A percentile compares a stretch with the other conserved stretches of the same genome.
phyloP scores from a whole-genome alignment of 352 stramenopile species.

The Globisporangium perplexum region DNA sequence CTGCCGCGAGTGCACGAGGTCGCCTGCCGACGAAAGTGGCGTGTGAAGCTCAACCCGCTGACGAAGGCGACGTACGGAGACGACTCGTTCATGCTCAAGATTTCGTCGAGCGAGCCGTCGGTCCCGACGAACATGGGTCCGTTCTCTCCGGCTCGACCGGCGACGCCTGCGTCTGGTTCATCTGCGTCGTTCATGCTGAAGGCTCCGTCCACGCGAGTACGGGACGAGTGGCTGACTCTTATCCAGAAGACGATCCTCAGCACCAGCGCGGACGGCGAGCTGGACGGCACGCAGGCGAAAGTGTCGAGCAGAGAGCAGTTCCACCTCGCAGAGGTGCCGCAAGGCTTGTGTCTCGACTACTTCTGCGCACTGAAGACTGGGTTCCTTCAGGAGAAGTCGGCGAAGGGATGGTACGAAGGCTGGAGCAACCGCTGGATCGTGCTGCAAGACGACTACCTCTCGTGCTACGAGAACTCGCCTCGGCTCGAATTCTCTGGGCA shows the following conservation, averaged over 20 bases:
- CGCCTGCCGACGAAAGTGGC: slow-evolving; percentile 66
- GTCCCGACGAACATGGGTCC: slow-evolving; percentile 10
- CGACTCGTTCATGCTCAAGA: slow-evolving; percentile 77
- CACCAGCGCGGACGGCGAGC: slow-evolving; percentile 9
- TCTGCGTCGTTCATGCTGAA: slow-evolving; percentile 50
- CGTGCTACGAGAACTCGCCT: slow-evolving; percentile 78
- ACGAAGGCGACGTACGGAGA: slow-evolving; percentile 67
- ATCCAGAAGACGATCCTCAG: slow-evolving; percentile 39
- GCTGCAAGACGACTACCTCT: slow-evolving; percentile 65
- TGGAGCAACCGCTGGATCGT: slow-evolving; percentile 81
- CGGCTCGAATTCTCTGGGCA: slow-evolving; percentile 67
- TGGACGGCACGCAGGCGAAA: not conserved
- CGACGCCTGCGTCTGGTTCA: slow-evolving; percentile 14
- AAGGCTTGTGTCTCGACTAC: slow-evolving; percentile 65
- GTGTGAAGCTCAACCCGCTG: slow-evolving; percentile 38
- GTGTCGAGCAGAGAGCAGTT: slow-evolving; percentile 11
- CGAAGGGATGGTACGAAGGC: slow-evolving; percentile 79
- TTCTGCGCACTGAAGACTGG: slow-evolving; percentile 74
- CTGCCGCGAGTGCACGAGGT: slow-evolving; percentile 57
- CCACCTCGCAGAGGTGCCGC: slow-evolving; percentile 44
- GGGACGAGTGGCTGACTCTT: slow-evolving; percentile 60
- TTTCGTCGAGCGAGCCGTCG: slow-evolving; percentile 38
- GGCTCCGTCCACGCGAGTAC: slow-evolving; percentile 49
- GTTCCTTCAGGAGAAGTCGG: slow-evolving; percentile 65
- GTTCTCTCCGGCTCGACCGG: slow-evolving; percentile 22